Evolutionary conservation across 2,329 filamentous ascomycete species (phyloP), one percentile per base, ranked within the genome.

Genomic region (Didymella segeticola): DNA sequence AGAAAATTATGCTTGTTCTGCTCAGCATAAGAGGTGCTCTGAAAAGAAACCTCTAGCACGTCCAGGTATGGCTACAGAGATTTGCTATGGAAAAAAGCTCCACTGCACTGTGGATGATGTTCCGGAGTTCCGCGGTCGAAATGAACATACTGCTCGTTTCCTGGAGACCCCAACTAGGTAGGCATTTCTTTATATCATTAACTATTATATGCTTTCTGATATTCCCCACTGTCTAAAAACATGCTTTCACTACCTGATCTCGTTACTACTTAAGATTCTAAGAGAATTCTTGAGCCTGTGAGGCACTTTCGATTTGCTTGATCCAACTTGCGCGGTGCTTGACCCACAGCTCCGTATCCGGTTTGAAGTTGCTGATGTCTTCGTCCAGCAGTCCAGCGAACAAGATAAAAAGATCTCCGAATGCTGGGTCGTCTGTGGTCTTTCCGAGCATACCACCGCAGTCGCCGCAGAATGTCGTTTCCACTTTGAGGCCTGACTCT

Each of bases 381-480:
- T 29, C 27, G 9, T 29, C 27, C 27, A 29, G 27, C 27, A 29
- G 27, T 11, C 27, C 27, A 29, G 27, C 27, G 9, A 11, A 29
- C 27, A 29, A 11, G 27, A 29, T 29, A 12, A 29, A 29, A 29
- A 29, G 10, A 12, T 29, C 27, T 29, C 9, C 9, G 75, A 26
- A 49, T 34, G 31, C 31, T 34, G 31, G 31, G 23, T 42, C 38
- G 2, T 42, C 22, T 15, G 38, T 42, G 11, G 22, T 27, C 26
- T 42, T 42, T 4, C 38, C 38, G 22, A 42, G 22, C 22, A 29
- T 26, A 23, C 4, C 3, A 10, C 38, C 22, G 11, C 38, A 43
- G 39, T 43, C 39, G 20, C 39, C 26, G 39, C 39, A 43, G 39
- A 43, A 43, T 2, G 26, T 14, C 11, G 25, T 30, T 15, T 43